These are phyloP conservation scores for Botrytis byssoidea DNA, from an alignment of 2,329 filamentous ascomycete genomes.

Conservation along the genomic window DNA sequence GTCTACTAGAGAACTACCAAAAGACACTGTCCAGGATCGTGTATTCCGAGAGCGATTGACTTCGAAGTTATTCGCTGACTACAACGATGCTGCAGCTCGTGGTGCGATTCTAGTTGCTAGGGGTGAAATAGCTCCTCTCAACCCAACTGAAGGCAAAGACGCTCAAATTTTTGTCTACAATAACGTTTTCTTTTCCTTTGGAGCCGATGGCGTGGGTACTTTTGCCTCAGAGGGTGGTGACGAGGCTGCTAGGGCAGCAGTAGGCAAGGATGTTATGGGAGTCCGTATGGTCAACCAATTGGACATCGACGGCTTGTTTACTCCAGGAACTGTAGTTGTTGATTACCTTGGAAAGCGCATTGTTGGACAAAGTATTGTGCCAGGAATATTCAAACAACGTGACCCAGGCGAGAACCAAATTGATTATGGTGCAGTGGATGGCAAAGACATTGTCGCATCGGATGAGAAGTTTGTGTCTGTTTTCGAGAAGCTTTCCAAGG, in stretches of 20 bases:
- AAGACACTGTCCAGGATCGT: constrained; percentile 89
- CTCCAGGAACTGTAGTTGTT: constrained; percentile 91
- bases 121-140: constrained; percentile 88
- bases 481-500: constrained; percentile 88
- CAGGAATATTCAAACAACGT: constrained; percentile 97
- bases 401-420: constrained; percentile 98
- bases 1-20: constrained; percentile 89
- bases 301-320: constrained; percentile 91
- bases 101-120: constrained; percentile 89
- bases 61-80: constrained; percentile 95
- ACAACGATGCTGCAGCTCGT: constrained; percentile 89
- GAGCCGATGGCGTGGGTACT: constrained; percentile 93
- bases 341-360: constrained; percentile 97
- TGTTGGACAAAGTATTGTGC: constrained; percentile 96
- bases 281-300: constrained; percentile 96
- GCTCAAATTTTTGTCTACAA: constrained; percentile 99
- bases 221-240: constrained; percentile 96
- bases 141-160: constrained; percentile 88
- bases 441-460: constrained; percentile 89
- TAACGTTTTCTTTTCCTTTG: constrained; percentile 99
- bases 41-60: constrained; percentile 93
- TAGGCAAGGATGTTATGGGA: constrained; percentile 92
- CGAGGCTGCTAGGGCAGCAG: constrained; percentile 91
- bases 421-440: constrained; percentile 96
- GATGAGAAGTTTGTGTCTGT: constrained; percentile 81